Evolutionary conservation across 805 yeast genomes (phyloP).

Genomic region (Cyberlindnera suaveolens): DNA sequence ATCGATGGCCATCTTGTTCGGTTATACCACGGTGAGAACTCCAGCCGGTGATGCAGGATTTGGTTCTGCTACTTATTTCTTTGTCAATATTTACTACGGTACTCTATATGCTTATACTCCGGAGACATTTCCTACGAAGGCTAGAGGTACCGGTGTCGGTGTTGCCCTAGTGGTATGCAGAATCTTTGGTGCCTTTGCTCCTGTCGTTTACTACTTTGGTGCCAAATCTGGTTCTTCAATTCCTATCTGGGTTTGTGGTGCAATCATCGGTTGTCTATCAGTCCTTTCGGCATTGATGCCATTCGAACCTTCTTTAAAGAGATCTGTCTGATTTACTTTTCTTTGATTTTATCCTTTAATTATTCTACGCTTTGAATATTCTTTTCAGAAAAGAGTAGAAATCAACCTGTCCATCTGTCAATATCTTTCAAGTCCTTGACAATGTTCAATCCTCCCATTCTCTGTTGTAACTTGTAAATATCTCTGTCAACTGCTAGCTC

Average conservation of each 20-base stretch:
- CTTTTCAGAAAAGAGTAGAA: too few species aligned
- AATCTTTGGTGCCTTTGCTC: conserved; percentile 50
- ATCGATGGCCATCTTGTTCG: conserved; percentile 53
- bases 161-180: conserved; percentile 50
- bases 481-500: conserved; percentile 23
- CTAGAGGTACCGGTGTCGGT: conserved; percentile 56
- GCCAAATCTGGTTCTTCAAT: conserved; percentile 42
- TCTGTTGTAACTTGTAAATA: conserved; percentile 20
- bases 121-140: conserved; percentile 48
- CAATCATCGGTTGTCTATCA: conserved; percentile 42
- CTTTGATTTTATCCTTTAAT: not conserved
- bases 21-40: conserved; percentile 56
- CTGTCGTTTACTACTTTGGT: conserved; percentile 46
- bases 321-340: conserved; percentile 25
- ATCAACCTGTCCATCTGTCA: conserved; percentile 18
- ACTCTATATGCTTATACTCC: conserved; percentile 63
- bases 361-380: too few species aligned
- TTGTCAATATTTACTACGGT: conserved; percentile 46
- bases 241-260: conserved; percentile 59
- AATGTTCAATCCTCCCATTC: conserved; percentile 26
- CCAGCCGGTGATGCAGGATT: conserved; percentile 45
- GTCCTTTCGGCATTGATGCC: conserved; percentile 41
- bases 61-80: conserved; percentile 42
- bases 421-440: conserved; percentile 25
- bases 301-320: conserved; percentile 39